A percentile compares a stretch with the other conserved stretches of the same genome.
These are phyloP conservation scores for Gloeostereum incarnatum DNA, from an alignment of 768 basidiomycete genomes.

Conservation along the genomic window DNA sequence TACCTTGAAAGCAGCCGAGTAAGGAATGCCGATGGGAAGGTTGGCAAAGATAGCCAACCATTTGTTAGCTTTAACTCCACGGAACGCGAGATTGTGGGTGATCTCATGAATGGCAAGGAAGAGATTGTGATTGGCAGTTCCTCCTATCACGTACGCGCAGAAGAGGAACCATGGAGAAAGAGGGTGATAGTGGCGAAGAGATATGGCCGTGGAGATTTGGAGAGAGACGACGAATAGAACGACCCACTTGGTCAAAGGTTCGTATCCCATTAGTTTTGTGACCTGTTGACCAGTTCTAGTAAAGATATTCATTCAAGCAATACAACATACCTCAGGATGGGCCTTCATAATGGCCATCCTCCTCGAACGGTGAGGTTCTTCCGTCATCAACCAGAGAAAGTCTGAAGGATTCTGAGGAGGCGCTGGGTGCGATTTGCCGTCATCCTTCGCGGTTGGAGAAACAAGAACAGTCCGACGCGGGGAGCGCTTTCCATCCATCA, in stretches of 20 bases:
- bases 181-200: slow-evolving; percentile 60
- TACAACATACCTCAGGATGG: slow-evolving; percentile 70
- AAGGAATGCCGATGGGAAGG: slow-evolving; percentile 89
- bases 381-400: slow-evolving; percentile 96
- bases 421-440: slow-evolving; percentile 30
- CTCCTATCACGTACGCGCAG: slow-evolving; percentile 80
- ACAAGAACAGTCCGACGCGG: slow-evolving; percentile 41
- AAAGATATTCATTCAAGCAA: neutral
- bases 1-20: slow-evolving; percentile 93
- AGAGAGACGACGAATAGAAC: slow-evolving; percentile 75
- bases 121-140: slow-evolving; percentile 94
- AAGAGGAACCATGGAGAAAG: slow-evolving; percentile 65
- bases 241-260: slow-evolving; percentile 84
- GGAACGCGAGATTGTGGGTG: slow-evolving; percentile 94
- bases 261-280: slow-evolving; percentile 93
- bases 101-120: slow-evolving; percentile 99
- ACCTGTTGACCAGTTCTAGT: slow-evolving; percentile 41
- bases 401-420: slow-evolving; percentile 74
- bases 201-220: slow-evolving; percentile 58
- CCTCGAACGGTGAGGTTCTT: slow-evolving; percentile 91
- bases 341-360: slow-evolving; percentile 87
- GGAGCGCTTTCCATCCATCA: slow-evolving; percentile 43
- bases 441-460: slow-evolving; percentile 25
- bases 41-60: slow-evolving; percentile 86
- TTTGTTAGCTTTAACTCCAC: slow-evolving; percentile 74